phyloP scores from a whole-genome alignment of 148 eudicot genomes.

The Rhododendron ferrugineum region DNA sequence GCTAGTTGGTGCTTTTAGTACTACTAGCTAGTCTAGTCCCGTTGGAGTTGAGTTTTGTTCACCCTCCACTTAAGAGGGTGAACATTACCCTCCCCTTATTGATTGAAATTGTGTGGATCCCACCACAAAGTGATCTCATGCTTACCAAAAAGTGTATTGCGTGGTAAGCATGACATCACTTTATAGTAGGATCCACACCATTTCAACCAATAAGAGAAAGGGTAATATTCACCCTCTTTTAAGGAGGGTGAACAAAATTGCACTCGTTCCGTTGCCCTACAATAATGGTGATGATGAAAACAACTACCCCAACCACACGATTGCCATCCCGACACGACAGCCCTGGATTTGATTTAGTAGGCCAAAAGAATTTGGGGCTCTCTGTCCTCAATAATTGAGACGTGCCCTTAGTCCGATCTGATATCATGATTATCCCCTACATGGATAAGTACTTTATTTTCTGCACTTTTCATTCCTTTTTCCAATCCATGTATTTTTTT shows the following conservation, averaged over 20 bases:
- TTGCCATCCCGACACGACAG: conserved; percentile 4
- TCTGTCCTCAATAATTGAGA: conserved; percentile 18
- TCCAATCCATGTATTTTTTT: not conserved
- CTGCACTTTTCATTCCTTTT: not conserved
- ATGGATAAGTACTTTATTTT: not conserved
- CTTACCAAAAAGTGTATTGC: too few relatives aligned
- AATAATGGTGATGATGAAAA: conserved; percentile 1
- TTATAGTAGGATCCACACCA: too few relatives aligned
- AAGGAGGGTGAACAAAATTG: too few relatives aligned
- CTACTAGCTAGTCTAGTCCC: not conserved
- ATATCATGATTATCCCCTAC: conserved; percentile 13
- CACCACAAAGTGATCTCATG: too few relatives aligned
- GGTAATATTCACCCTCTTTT: too few relatives aligned
- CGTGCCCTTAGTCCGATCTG: not conserved
- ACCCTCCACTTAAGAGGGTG: too few relatives aligned
- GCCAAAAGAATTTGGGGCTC: conserved; percentile 11
- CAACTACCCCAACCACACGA: not conserved
- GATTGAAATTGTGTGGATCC: too few relatives aligned
- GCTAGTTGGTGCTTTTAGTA: not conserved
- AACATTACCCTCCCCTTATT: too few relatives aligned
- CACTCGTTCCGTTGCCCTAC: not conserved
- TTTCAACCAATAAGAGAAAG: too few relatives aligned
- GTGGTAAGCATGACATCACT: too few relatives aligned
- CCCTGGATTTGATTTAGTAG: conserved; percentile 15
- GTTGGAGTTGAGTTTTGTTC: too few relatives aligned